A percentile compares a stretch with the other conserved stretches of the same genome.
phyloP scores from a whole-genome alignment of 2,329 filamentous ascomycete genomes.

The Aureobasidium uvarum region DNA sequence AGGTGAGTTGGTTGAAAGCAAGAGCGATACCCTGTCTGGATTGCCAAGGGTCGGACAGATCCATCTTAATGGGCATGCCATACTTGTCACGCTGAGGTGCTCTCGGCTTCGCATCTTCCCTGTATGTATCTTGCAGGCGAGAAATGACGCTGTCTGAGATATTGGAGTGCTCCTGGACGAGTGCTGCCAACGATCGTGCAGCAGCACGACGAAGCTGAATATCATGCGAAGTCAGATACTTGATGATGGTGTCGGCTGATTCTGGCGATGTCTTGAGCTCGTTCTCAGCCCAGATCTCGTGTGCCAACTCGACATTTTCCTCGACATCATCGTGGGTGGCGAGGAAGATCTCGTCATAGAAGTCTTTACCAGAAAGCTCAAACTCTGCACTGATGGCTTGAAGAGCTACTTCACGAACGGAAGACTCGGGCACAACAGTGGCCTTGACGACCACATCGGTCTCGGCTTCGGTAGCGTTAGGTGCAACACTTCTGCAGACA shows the following conservation, averaged over 20 bases:
- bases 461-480: constrained; percentile 72
- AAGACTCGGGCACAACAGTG: constrained; percentile 71
- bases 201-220: constrained; percentile 79
- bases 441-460: constrained; percentile 74
- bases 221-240: constrained; percentile 78
- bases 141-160: constrained; percentile 63
- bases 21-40: constrained; percentile 83
- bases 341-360: constrained; percentile 90
- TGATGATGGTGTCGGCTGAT: constrained; percentile 62
- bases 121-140: constrained; percentile 68
- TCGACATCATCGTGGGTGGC: constrained; percentile 86
- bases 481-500: constrained; percentile 77
- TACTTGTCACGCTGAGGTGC: constrained; percentile 85
- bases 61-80: constrained; percentile 88
- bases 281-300: constrained; percentile 94
- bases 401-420: constrained; percentile 79
- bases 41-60: constrained; percentile 88
- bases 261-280: constrained; percentile 67
- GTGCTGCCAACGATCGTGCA: constrained; percentile 75
- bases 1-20: constrained; percentile 78
- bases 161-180: constrained; percentile 60
- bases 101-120: constrained; percentile 75
- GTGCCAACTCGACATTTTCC: constrained; percentile 80
- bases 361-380: constrained; percentile 81
- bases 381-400: constrained; percentile 90